Conservation (phyloP, 2,329 filamentous ascomycete species). For the Knufia fluminis region DNA sequence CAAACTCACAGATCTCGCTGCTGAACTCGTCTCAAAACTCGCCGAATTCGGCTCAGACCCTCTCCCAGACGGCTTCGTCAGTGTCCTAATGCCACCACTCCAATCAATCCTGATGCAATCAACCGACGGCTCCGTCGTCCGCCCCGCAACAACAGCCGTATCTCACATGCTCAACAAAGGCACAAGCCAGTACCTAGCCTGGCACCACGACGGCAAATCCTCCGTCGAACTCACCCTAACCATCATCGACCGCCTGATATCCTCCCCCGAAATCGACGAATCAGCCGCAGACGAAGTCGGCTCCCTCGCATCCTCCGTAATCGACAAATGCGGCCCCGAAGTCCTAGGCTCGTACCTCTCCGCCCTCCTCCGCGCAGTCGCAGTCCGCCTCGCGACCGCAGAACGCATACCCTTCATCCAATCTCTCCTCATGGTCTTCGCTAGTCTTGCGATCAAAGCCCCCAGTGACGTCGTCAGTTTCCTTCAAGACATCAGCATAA, state of each 20-base stretch:
- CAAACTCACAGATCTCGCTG: conserved; percentile 74
- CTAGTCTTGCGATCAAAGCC: conserved; percentile 73
- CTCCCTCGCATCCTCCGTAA: conserved; percentile 83
- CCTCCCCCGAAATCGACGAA: conserved; percentile 77
- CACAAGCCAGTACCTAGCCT: conserved; percentile 78
- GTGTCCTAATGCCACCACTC: conserved; percentile 76
- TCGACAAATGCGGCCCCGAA: conserved; percentile 89
- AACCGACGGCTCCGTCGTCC: conserved; percentile 77
- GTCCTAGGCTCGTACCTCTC: conserved; percentile 81
- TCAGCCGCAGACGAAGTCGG: conserved; percentile 94
- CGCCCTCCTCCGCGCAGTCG: conserved; percentile 81
- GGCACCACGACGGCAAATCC: conserved; percentile 71
- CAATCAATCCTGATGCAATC: conserved; percentile 73
- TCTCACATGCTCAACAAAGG: conserved; percentile 88
- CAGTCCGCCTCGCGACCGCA: conserved; percentile 71
- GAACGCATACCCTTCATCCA: conserved; percentile 86
- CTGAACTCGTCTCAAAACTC: conserved; percentile 71
- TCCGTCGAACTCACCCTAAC: conserved; percentile 82
- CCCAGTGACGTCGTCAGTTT: conserved; percentile 88
- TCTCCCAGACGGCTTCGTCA: conserved; percentile 76
- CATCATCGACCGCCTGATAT: conserved; percentile 75
- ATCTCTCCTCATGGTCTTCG: conserved; percentile 90
- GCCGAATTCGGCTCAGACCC: conserved; percentile 76
- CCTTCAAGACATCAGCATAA: conserved; percentile 72
- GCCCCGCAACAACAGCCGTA: conserved; percentile 74